Base-by-base conservation (phyloP, 805 yeast genomes). In the Candida anglica region DNA sequence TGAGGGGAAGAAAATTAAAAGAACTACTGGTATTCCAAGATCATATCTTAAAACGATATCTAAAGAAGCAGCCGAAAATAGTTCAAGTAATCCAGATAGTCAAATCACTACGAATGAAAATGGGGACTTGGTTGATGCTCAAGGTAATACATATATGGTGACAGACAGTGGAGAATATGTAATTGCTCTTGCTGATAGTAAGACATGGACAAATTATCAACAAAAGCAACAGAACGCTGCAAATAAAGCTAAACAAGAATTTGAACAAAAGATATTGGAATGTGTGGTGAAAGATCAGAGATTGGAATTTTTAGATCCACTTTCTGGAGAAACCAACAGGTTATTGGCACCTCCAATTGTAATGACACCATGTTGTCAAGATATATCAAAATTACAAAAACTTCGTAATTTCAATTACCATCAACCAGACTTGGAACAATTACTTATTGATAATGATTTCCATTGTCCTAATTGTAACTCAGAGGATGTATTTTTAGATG, bases 11-110 rank as follows among this genome's bases (percentile, higher is more conserved):
- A 73, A 94, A 40, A 83, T 93, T 31, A 83, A 86, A 48, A 75
- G 95, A 47, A 89, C 97, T 0, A 93, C 98, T 0, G 99, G 99
- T 80, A 93, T 93, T 52, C 99, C 99, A 2, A 84, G 82, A 58
- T 82, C 94, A 21, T 87, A 87, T 58, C 75, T 93, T 58, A 84
- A 87, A 46, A 82, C 95, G 0, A 79, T 93, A 6, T 86, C 85
- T 13, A 85, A 85, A 52, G 91, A 91, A 18, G 73, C 78, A 0
- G 86, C 81, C 24, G 83, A 75, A 28, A 77, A 61, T 34, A 71
- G 49, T 23, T 38, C 46, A 17, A n/a, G 13, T 6, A 52, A 52
- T 3, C 47, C 47, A 11, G 47, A 50, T 5, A 33, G 36, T 20
- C 47, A 52, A 9, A 52, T 63, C 3, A 48, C 58, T 4, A 53